Evolutionary conservation across 345 rosid genomes (phyloP).

Genomic region (Aegle marmelos): DNA sequence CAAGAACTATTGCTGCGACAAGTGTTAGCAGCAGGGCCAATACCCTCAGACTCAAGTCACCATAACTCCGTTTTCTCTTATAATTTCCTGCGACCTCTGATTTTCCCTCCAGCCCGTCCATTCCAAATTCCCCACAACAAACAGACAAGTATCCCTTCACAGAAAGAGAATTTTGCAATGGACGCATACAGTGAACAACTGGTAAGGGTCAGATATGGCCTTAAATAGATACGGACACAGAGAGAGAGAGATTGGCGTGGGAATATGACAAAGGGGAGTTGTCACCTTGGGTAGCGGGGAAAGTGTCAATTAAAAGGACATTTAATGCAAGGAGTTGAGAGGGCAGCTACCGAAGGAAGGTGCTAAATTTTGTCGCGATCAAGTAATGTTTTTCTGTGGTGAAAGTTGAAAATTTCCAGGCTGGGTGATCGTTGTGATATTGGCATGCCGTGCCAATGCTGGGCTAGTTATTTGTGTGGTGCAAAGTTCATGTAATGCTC

Average conservation of each 20-base stretch:
- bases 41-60: slow-evolving; percentile 39
- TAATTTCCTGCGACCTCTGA: slow-evolving; percentile 2
- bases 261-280: not conserved
- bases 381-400: not conserved
- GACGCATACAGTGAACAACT: not conserved
- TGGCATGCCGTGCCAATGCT: too few species aligned
- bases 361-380: not conserved
- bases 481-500: too few species aligned
- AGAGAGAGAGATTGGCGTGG: not conserved
- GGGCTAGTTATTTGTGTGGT: too few species aligned
- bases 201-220: not conserved
- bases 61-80: slow-evolving; percentile 3
- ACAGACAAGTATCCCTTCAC: not conserved
- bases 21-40: slow-evolving; percentile 50
- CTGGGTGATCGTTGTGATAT: too few species aligned
- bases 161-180: not conserved
- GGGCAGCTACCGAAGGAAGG: not conserved
- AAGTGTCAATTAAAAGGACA: not conserved
- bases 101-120: slow-evolving; percentile 29
- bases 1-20: slow-evolving; percentile 44
- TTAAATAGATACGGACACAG: not conserved
- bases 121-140: not conserved
- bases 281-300: not conserved
- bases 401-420: not conserved
- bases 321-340: not conserved